These are phyloP conservation scores for Conringia planisiliqua DNA, from an alignment of 345 rosid species.

Conservation along the genomic window DNA sequence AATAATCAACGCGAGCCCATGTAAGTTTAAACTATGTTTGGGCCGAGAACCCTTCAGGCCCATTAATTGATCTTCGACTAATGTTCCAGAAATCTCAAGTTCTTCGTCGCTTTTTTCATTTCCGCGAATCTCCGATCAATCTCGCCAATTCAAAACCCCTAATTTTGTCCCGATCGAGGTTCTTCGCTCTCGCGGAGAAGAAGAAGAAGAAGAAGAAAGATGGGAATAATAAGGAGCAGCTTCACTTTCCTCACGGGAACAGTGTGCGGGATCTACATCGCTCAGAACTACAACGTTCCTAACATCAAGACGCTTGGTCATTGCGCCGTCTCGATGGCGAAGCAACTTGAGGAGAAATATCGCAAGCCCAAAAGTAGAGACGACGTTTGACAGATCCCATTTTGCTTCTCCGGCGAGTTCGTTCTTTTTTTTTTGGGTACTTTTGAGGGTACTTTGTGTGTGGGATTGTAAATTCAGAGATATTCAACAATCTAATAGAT, in stretches of 20 bases:
- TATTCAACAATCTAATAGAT: not conserved
- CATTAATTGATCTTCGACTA: not conserved
- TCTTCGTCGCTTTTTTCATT: not conserved
- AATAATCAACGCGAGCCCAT: slow-evolving; percentile 1
- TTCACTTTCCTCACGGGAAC: slow-evolving; percentile 65
- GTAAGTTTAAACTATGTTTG: not conserved
- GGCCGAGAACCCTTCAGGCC: not conserved
- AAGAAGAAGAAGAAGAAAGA: slow-evolving; percentile 20
- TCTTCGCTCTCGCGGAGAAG: not conserved
- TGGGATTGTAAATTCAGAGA: slow-evolving; percentile 11
- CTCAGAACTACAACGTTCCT: slow-evolving; percentile 86
- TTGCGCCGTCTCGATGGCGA: slow-evolving; percentile 51
- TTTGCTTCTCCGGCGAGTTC: not conserved
- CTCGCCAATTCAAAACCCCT: slow-evolving; percentile 11
- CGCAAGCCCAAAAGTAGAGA: slow-evolving; percentile 61
- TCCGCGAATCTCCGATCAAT: not conserved
- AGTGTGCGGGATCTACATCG: slow-evolving; percentile 66
- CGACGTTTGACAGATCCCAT: slow-evolving; percentile 27
- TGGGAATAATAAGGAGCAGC: slow-evolving; percentile 72
- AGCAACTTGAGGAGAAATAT: slow-evolving; percentile 54
- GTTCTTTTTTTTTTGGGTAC: not conserved
- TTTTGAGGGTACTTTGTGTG: not conserved
- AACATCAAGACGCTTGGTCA: slow-evolving; percentile 59
- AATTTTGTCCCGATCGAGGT: not conserved
- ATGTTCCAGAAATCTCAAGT: not conserved